phyloP scores from a whole-genome alignment of 768 basidiomycete species.

The Cubamyces sp. region DNA sequence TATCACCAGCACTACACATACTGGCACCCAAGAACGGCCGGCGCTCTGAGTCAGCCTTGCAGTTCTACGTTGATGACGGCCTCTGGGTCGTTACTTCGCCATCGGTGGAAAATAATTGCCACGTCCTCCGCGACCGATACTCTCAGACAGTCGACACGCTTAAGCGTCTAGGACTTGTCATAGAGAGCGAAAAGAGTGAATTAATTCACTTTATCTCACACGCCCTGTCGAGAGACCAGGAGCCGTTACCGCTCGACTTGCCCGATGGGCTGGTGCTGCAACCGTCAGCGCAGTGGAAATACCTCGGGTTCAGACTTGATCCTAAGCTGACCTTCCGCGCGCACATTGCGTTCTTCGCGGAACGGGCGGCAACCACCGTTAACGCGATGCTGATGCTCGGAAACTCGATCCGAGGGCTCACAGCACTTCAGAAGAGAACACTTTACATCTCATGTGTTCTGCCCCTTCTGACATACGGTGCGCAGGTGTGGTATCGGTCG shows the following conservation, averaged over 20 bases:
- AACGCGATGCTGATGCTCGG: conserved; percentile 21
- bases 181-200: conserved; percentile 23
- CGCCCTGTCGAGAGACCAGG: not conserved
- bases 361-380: conserved; percentile 18
- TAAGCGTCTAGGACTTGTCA: conserved; percentile 10
- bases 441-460: conserved; percentile 27
- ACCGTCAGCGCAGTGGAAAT: not conserved
- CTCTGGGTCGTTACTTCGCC: conserved; percentile 2
- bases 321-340: conserved; percentile 17
- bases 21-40: not conserved
- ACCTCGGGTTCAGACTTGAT: conserved; percentile 28
- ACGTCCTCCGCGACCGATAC: not conserved
- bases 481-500: conserved; percentile 22
- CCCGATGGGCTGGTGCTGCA: not conserved
- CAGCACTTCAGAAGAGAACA: conserved; percentile 18
- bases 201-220: conserved; percentile 22
- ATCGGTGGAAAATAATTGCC: not conserved
- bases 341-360: conserved; percentile 21
- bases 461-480: conserved; percentile 28
- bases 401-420: conserved; percentile 25
- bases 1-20: conserved; percentile 21
- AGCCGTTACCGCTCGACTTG: not conserved
- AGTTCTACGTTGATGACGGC: conserved; percentile 28
- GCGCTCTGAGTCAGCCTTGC: not conserved
- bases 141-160: not conserved